phyloP scores from a whole-genome alignment of 2,329 filamentous ascomycete species.

The Huntiella decipiens region DNA sequence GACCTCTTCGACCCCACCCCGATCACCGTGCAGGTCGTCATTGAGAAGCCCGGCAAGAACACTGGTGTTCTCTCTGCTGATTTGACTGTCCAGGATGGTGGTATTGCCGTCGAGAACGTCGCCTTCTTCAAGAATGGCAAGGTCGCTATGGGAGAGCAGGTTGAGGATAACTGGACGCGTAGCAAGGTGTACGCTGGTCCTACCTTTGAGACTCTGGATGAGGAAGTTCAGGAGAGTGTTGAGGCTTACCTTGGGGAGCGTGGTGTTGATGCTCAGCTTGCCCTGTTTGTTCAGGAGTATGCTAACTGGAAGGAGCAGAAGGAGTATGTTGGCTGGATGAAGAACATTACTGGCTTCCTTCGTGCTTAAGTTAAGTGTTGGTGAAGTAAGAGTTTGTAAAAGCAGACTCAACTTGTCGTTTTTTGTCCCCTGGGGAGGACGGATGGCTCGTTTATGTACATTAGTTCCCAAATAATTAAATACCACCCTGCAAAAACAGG shows the following conservation, averaged over 20 bases:
- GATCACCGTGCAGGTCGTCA: conserved; percentile 64
- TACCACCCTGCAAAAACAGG: too few relatives aligned
- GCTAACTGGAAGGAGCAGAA: conserved; percentile 97
- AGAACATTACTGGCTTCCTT: conserved; percentile 61
- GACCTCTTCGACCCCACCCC: conserved; percentile 37
- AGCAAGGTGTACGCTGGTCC: conserved; percentile 74
- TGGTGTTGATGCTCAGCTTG: conserved; percentile 70
- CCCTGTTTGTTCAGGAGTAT: conserved; percentile 85
- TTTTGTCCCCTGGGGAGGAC: not conserved
- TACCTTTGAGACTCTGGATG: conserved; percentile 82
- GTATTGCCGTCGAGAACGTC: conserved; percentile 76
- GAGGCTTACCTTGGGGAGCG: conserved; percentile 92
- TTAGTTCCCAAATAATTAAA: too few relatives aligned
- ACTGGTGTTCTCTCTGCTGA: conserved; percentile 68
- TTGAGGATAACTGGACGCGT: conserved; percentile 59
- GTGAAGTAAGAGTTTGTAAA: not conserved
- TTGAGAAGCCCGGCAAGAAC: conserved; percentile 63
- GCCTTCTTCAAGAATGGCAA: conserved; percentile 68
- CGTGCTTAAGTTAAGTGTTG: conserved; percentile 32
- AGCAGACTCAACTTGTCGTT: not conserved
- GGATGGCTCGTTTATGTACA: too few relatives aligned
- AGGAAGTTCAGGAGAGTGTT: conserved; percentile 81
- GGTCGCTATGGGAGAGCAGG: conserved; percentile 54
- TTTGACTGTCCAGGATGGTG: conserved; percentile 67
- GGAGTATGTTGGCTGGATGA: conserved; percentile 85